Evolutionary conservation across 2,329 filamentous ascomycete species (phyloP).

Genomic region (Neurospora sp.): DNA sequence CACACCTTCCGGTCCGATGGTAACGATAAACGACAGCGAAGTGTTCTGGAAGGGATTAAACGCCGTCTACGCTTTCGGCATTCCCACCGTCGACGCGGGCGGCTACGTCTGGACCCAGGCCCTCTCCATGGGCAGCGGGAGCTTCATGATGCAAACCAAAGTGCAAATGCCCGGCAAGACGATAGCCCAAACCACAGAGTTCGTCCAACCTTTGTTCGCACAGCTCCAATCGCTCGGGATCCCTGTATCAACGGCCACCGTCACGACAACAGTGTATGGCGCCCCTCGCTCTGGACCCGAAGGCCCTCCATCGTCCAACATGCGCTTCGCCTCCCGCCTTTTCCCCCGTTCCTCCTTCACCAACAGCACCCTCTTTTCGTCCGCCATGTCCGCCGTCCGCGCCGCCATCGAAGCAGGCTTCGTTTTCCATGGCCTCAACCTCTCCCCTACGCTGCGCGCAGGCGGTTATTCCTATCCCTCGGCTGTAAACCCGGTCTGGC

Average conservation of each 20-base stretch:
- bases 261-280: conserved; percentile 3
- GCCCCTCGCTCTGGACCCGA: background rate
- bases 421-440: conserved; percentile 26
- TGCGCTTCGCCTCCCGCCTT: conserved; percentile 23
- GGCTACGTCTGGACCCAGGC: conserved; percentile 26
- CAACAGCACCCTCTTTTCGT: conserved; percentile 16
- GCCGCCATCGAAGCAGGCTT: conserved; percentile 25
- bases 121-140: conserved; percentile 16
- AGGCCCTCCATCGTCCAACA: conserved; percentile 4
- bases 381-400: conserved; percentile 22
- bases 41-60: conserved; percentile 24
- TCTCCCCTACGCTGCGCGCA: conserved; percentile 17
- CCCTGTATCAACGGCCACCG: conserved; percentile 17
- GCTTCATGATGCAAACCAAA: conserved; percentile 22
- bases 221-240: conserved; percentile 22
- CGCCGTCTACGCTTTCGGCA: conserved; percentile 24
- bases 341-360: conserved; percentile 25
- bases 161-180: conserved; percentile 24
- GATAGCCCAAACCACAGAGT: conserved; percentile 13
- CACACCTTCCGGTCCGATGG: background rate
- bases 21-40: conserved; percentile 5
- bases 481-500: conserved; percentile 11
- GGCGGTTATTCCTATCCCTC: conserved; percentile 13
- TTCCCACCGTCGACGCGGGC: conserved; percentile 24
- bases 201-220: conserved; percentile 25